Base-by-base conservation (phyloP, 331 rosid genomes). In the Pyracantha coccinea region DNA sequence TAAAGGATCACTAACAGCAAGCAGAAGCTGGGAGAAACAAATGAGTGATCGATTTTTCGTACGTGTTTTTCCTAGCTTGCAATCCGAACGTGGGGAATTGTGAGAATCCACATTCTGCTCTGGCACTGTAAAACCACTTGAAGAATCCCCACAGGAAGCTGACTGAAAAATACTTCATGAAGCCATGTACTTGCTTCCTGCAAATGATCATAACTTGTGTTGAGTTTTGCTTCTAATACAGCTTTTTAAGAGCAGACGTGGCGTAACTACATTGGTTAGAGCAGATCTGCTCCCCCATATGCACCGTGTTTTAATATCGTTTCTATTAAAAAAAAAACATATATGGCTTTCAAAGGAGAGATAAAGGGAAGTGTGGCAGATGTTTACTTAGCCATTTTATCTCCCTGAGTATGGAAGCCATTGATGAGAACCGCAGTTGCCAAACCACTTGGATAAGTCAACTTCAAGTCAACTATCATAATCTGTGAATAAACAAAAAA, bases 401-500 rank as follows among this genome's bases (percentile, higher is more conserved):
- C 95, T 21, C 90, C 95, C 76, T 85, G 96, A 15, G 87, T 85
- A 71, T 93, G 98, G 71, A 90, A 90, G 53, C 98, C 97, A 83
- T 93, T 93, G 74, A 93, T 90, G 78, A 93, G 97, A 68, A 93
- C 97, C 3, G 98, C 90, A 6, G 96, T 93, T 50, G 98, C 97
- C 81, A 90, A 69, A 25, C 98, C 98, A 82, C 97, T 93, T 12
- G 97, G 97, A 82, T 87, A 93, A 29, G 97, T 84, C 44, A 89
- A 78, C 25, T 90, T 80, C 77, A 93, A 88, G 87, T 93, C 98
- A 68, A 93, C 89, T 79, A 93, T 86, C 98, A 93, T 87, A 28
- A 90, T 68, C 97, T 92, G 91, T 17, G 44, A 16, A 81, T 59
- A 65, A 71, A 20, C 5, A 13, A 41, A 68, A 53, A 5, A 19